Percentiles rank a stretch among this genome's conserved stretches.
Evolutionary conservation across 2,329 filamentous ascomycete species (phyloP).

Genomic region (Phoma herbarum): DNA sequence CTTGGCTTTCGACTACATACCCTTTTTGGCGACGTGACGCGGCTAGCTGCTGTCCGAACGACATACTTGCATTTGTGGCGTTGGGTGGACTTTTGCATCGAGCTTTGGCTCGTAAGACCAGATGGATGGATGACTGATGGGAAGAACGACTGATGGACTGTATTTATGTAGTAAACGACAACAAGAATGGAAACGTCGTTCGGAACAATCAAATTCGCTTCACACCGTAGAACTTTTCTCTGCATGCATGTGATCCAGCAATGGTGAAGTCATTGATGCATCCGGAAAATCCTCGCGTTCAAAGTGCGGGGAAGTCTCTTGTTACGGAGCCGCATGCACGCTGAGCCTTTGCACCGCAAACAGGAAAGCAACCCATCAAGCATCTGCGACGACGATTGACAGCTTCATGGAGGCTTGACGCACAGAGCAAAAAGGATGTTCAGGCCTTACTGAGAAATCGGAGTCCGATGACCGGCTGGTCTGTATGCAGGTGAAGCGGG

Average conservation of each 20-base stretch:
- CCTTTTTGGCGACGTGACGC: slow-evolving; percentile 39
- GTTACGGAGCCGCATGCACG: slow-evolving; percentile 13
- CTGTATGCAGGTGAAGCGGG: slow-evolving; percentile 21
- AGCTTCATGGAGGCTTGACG: not conserved
- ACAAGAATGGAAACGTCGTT: slow-evolving; percentile 31
- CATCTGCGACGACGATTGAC: not conserved
- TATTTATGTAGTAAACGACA: slow-evolving; percentile 42
- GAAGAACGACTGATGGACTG: slow-evolving; percentile 35
- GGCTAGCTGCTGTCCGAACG: slow-evolving; percentile 37
- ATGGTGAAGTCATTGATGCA: slow-evolving; percentile 20
- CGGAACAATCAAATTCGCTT: slow-evolving; percentile 3
- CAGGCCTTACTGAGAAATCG: slow-evolving; percentile 15
- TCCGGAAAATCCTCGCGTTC: slow-evolving; percentile 20
- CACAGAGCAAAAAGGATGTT: slow-evolving; percentile 2
- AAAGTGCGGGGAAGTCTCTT: slow-evolving; percentile 15
- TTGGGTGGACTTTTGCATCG: slow-evolving; percentile 27
- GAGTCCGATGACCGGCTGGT: slow-evolving; percentile 40
- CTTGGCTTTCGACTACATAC: slow-evolving; percentile 44
- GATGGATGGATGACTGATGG: slow-evolving; percentile 19
- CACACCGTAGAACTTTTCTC: not conserved
- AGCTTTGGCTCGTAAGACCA: slow-evolving; percentile 18
- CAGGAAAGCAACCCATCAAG: slow-evolving; percentile 11
- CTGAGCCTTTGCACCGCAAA: slow-evolving; percentile 7
- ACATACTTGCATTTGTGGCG: slow-evolving; percentile 43
- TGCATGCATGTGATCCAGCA: not conserved